Evolutionary conservation across 108 stramenopile species (phyloP).

Genomic region (Fistulifera pelliculosa): DNA sequence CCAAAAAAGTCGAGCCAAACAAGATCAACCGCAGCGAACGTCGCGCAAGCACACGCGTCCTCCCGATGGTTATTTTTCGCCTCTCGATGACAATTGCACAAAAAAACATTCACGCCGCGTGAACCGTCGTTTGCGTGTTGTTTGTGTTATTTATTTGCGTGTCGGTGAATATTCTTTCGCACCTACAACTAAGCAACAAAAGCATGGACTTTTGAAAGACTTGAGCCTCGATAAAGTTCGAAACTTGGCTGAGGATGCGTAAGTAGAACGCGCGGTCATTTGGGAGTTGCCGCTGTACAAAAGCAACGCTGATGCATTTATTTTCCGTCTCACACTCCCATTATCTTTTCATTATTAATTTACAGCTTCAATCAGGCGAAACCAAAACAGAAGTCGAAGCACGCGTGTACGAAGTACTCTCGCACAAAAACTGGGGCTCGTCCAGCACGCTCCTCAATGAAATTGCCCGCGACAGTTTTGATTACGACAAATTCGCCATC

Average conservation of each 20-base stretch:
- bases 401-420: slow-evolving; percentile 92
- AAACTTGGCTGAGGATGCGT: slow-evolving; percentile 89
- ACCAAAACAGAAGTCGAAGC: slow-evolving; percentile 90
- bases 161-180: too few relatives aligned
- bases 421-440: slow-evolving; percentile 98
- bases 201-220: slow-evolving; percentile 82
- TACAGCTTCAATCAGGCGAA: slow-evolving; percentile 84
- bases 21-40: too few relatives aligned
- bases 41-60: too few relatives aligned
- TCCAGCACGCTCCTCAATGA: slow-evolving; percentile 93
- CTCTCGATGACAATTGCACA: too few relatives aligned
- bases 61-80: too few relatives aligned
- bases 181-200: too few relatives aligned
- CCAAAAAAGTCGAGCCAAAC: too few relatives aligned
- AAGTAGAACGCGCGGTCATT: slow-evolving; percentile 19
- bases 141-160: too few relatives aligned
- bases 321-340: neutral
- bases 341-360: neutral
- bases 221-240: slow-evolving; percentile 81
- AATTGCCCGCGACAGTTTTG: slow-evolving; percentile 89
- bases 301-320: neutral
- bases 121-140: too few relatives aligned
- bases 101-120: too few relatives aligned
- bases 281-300: too few relatives aligned
- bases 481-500: slow-evolving; percentile 75